Evolutionary conservation across 257 asterid species (phyloP).

Genomic region (Rauvolfia tetraphylla): DNA sequence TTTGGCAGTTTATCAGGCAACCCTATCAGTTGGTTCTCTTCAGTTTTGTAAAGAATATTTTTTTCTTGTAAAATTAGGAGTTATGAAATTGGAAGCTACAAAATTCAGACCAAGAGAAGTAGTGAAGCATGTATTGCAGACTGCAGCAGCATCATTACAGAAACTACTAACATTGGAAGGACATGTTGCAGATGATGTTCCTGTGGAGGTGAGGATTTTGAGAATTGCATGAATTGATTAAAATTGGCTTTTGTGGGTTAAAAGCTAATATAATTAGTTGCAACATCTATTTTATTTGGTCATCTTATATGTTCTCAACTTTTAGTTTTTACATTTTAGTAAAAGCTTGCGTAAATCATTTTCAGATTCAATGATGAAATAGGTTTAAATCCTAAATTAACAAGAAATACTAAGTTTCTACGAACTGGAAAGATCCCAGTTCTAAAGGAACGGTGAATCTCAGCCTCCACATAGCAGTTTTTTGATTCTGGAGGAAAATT

Average conservation of each 20-base stretch:
- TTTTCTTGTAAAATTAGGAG: constrained; percentile 41
- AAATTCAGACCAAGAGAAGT: constrained; percentile 94
- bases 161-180: constrained; percentile 77
- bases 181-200: constrained; percentile 82
- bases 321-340: too few relatives aligned
- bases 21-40: not conserved
- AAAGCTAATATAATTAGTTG: not conserved
- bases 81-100: constrained; percentile 85
- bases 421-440: too few relatives aligned
- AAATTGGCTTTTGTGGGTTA: too few relatives aligned
- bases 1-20: not conserved
- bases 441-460: too few relatives aligned
- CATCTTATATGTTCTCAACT: not conserved
- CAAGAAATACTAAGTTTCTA: too few relatives aligned
- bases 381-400: too few relatives aligned
- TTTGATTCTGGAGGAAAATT: too few relatives aligned
- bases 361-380: too few relatives aligned
- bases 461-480: too few relatives aligned
- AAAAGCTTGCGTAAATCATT: too few relatives aligned
- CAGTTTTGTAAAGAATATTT: not conserved
- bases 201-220: constrained; percentile 57
- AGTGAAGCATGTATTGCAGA: constrained; percentile 86
- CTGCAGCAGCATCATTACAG: constrained; percentile 86
- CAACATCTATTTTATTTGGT: not conserved
- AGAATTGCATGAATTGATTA: not conserved